These are phyloP conservation scores for Emmonsia crescens DNA, from an alignment of 2,329 filamentous ascomycete genomes.

Conservation along the genomic window DNA sequence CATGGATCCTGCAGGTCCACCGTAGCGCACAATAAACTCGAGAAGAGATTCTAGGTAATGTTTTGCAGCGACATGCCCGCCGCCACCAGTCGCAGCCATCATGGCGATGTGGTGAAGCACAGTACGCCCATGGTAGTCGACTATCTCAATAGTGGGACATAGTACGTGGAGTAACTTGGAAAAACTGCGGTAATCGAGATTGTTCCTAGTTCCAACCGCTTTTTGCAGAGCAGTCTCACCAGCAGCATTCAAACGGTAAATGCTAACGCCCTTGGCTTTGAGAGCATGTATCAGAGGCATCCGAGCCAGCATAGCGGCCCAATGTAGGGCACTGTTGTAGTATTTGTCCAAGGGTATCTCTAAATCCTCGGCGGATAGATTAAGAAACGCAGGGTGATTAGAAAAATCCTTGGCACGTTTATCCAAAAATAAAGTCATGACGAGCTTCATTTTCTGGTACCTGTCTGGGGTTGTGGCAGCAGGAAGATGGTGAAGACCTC, in stretches of 20 bases:
- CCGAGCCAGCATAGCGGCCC: constrained; percentile 86
- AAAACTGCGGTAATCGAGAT: constrained; percentile 81
- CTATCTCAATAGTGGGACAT: constrained; percentile 78
- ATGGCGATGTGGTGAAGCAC: constrained; percentile 94
- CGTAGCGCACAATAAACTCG: constrained; percentile 86
- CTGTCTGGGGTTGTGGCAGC: constrained; percentile 50
- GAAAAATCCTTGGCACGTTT: constrained; percentile 57
- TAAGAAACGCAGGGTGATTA: constrained; percentile 65
- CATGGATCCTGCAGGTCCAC: constrained; percentile 51
- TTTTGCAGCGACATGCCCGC: constrained; percentile 71
- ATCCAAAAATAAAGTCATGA: constrained; percentile 77
- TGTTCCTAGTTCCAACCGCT: constrained; percentile 87
- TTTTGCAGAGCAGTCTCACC: constrained; percentile 91
- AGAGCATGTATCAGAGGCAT: constrained; percentile 71
- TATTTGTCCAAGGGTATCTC: constrained; percentile 88
- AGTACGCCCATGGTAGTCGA: constrained; percentile 79
- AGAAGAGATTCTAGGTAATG: constrained; percentile 93
- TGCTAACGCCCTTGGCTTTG: constrained; percentile 73
- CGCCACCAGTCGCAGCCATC: constrained; percentile 87
- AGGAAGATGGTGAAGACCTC: constrained; percentile 34
- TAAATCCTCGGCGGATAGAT: constrained; percentile 66
- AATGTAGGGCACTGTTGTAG: constrained; percentile 79
- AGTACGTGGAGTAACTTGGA: constrained; percentile 82
- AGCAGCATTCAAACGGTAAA: constrained; percentile 74
- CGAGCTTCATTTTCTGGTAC: constrained; percentile 67